These are phyloP conservation scores for Exophiala calicioides DNA, from an alignment of 2,329 filamentous ascomycete genomes.

Conservation along the genomic window DNA sequence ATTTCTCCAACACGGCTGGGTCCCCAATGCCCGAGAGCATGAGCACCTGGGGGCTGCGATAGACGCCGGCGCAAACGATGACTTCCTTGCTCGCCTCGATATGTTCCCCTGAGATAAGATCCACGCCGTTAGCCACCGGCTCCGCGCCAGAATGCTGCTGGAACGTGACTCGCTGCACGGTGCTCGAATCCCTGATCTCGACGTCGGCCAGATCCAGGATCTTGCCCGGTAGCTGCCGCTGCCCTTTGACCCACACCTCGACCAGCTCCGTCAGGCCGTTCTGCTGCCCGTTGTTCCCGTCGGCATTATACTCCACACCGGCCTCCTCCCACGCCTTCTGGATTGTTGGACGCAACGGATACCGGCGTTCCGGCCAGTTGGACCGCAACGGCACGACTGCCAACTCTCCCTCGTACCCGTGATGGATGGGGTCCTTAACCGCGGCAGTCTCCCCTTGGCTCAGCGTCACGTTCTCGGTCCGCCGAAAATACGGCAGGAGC, in stretches of 20 bases:
- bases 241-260: constrained; percentile 35
- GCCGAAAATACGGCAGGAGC: constrained; percentile 50
- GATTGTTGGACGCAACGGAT: constrained; percentile 41
- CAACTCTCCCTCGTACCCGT: constrained; percentile 15
- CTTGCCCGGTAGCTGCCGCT: constrained; percentile 35
- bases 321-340: constrained; percentile 42
- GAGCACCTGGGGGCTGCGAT: constrained; percentile 45
- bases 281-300: constrained; percentile 35
- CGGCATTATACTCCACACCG: constrained; percentile 33
- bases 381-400: constrained; percentile 8
- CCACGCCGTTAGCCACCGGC: constrained; percentile 31
- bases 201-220: constrained; percentile 15
- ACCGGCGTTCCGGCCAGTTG: constrained; percentile 27
- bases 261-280: constrained; percentile 35
- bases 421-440: constrained; percentile 12
- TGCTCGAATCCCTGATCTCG: constrained; percentile 27
- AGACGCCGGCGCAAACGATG: constrained; percentile 47
- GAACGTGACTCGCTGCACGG: constrained; percentile 31
- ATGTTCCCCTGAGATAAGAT: constrained; percentile 29
- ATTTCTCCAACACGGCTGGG: constrained; percentile 33
- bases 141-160: not conserved
- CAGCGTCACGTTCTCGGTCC: constrained; percentile 37
- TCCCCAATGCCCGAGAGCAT: constrained; percentile 38
- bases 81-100: constrained; percentile 43
- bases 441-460: not conserved